Conservation (phyloP, 2,329 filamentous ascomycete species). For the Xylaria multiplex region DNA sequence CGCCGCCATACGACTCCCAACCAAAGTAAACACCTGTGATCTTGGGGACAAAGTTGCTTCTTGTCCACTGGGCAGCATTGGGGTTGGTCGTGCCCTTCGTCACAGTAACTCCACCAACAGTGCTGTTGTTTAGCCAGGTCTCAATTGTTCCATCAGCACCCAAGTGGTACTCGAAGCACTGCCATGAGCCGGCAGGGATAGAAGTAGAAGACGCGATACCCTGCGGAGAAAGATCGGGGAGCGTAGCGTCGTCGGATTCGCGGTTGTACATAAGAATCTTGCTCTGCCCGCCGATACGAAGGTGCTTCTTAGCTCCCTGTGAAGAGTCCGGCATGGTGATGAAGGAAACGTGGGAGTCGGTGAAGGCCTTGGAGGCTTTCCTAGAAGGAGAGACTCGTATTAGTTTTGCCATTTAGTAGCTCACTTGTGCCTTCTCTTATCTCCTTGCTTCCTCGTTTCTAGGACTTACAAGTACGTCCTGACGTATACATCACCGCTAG, state of each 20-base stretch:
- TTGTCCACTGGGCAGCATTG: constrained; percentile 64
- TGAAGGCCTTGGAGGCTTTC: constrained; percentile 66
- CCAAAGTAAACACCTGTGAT: constrained; percentile 68
- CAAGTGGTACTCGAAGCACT: constrained; percentile 71
- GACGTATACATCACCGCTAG: constrained; percentile 67
- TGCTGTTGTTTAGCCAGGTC: constrained; percentile 67
- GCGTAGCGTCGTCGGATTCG: constrained; percentile 69
- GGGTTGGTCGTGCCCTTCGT: constrained; percentile 59
- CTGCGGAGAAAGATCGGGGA: constrained; percentile 68
- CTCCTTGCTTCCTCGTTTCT: constrained; percentile 27
- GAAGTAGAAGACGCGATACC: constrained; percentile 65
- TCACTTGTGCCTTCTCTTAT: background rate
- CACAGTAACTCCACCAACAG: constrained; percentile 62
- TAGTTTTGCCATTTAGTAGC: background rate
- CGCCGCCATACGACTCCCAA: constrained; percentile 71
- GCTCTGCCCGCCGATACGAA: constrained; percentile 69
- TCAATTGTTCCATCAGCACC: constrained; percentile 67
- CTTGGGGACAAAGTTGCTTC: constrained; percentile 60
- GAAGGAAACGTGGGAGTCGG: constrained; percentile 68
- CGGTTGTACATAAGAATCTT: constrained; percentile 73
- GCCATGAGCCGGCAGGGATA: constrained; percentile 62
- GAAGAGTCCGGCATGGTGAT: constrained; percentile 71
- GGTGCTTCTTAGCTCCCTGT: constrained; percentile 66
- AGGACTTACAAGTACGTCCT: constrained; percentile 63
- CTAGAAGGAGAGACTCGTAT: constrained; percentile 49